Base-by-base conservation (phyloP, 2,329 filamentous ascomycete species). In the Chaetomiaceae sp. region DNA sequence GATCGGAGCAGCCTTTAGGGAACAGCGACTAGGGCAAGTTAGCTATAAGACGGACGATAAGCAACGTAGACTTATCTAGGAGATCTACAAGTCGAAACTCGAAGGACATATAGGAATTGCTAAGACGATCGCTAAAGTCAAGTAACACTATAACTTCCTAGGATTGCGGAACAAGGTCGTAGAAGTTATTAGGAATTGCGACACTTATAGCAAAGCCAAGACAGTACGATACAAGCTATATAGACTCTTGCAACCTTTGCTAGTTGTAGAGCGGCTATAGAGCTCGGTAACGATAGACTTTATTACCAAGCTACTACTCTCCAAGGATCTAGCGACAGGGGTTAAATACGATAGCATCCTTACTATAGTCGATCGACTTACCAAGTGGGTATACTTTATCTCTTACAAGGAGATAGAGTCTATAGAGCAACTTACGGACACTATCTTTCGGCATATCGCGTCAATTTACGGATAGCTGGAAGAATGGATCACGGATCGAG, bases 321-420 rank as follows among this genome's bases (percentile, higher is more conserved):
- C 40, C 15, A 52, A 31, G 19, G 48, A 56, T 17, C 23, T 19
- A 14, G 17, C 25, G 9, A 55, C 25, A 17, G 12, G 42, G 14
- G 23, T 40, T 4, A 38, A 27, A 3, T 59, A 51, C 34, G 19
- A 59, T 19, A 49, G 20, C 27, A 59, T 57, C 19, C 33, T 45
- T 23, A 46, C 47, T 14, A n/a, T 59, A 8, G 44, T 59, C 3
- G 29, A 56, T 39, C 31, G 39, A 50, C 19, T 54, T 9, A 59
- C 20, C 12, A 55, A 59, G 12, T 57, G 44, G 40, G 27, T 11
- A 6, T 57, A 57, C 34, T 59, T 55, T 25, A 4, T 59, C 7
- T 47, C 29, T 1, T 55, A 47, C 9, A 47, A 44, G 14, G 46
- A 50, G 43, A 47, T 14, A 15, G 40, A 17, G 47, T 14, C 11